Evolutionary conservation across 768 basidiomycete genomes (phyloP).

Genomic region (Boletus rubropictus): DNA sequence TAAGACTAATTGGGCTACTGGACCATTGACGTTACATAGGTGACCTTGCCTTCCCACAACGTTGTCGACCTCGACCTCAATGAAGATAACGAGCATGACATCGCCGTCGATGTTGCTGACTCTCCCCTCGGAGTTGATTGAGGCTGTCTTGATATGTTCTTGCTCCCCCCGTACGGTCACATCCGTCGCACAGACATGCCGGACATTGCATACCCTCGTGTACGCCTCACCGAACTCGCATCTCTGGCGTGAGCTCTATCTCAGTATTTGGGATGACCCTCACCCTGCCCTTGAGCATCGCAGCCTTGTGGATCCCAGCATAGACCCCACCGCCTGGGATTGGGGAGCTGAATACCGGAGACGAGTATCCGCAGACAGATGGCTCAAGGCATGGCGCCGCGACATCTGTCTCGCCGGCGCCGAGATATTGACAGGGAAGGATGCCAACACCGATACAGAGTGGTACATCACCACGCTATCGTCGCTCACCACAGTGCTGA

Average conservation of each 20-base stretch:
- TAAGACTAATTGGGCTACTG: too few relatives aligned
- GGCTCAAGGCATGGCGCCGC: conserved; percentile 23
- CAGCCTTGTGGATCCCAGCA: conserved; percentile 21
- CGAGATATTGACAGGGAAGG: background rate
- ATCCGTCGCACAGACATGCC: conserved; percentile 34
- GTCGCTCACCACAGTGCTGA: conserved; percentile 30
- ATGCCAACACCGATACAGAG: background rate
- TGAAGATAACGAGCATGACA: background rate
- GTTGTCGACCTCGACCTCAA: background rate
- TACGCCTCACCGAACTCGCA: conserved; percentile 31
- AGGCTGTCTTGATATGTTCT: conserved; percentile 31
- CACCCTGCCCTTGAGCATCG: conserved; percentile 29
- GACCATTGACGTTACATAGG: background rate
- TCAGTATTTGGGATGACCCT: conserved; percentile 48
- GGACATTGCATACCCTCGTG: conserved; percentile 32
- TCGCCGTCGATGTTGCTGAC: background rate
- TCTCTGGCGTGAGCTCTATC: conserved; percentile 46
- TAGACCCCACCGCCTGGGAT: conserved; percentile 15
- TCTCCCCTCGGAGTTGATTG: conserved; percentile 39
- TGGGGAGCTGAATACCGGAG: conserved; percentile 23
- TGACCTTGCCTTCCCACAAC: conserved; percentile 1
- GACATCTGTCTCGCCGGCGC: conserved; percentile 4
- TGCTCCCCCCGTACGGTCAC: conserved; percentile 32
- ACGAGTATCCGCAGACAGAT: conserved; percentile 19
- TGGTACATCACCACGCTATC: conserved; percentile 6